These are phyloP conservation scores for Solanum chaucha DNA, from an alignment of 257 asterid species.

Conservation along the genomic window DNA sequence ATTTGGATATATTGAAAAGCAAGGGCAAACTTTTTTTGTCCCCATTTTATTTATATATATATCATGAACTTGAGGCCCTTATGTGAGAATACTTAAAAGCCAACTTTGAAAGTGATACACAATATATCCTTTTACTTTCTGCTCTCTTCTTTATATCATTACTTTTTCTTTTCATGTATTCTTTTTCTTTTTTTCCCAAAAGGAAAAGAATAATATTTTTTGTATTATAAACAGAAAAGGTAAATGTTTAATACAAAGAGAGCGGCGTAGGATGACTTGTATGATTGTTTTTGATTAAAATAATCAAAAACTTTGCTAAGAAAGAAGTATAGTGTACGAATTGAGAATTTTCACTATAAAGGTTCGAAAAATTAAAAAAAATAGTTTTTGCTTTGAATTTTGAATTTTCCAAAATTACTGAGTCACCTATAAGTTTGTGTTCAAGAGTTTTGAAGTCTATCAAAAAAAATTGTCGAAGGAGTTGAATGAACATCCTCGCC, in stretches of 20 bases:
- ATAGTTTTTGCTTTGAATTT: too few species aligned
- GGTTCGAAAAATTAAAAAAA: too few species aligned
- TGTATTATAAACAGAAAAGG: neutral
- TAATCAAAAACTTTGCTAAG: constrained; percentile 18
- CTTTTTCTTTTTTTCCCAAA: neutral
- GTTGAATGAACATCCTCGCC: neutral
- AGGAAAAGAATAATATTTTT: neutral
- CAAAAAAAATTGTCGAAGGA: too few species aligned
- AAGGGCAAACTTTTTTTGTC: constrained; percentile 14
- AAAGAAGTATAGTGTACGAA: neutral
- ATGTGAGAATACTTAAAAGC: constrained; percentile 14
- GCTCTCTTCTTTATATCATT: neutral
- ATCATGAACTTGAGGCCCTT: constrained; percentile 36
- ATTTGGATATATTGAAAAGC: constrained; percentile 16
- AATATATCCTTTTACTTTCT: constrained; percentile 9
- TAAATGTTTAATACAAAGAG: neutral
- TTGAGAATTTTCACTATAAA: too few species aligned
- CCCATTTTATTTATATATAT: constrained; percentile 2
- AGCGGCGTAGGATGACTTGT: constrained; percentile 29
- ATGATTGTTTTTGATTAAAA: constrained; percentile 19
- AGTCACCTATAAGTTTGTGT: too few species aligned
- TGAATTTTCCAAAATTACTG: too few species aligned
- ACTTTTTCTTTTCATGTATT: constrained; percentile 4
- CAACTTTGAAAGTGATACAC: constrained; percentile 17
- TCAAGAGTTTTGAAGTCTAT: too few species aligned